Evolutionary conservation across 352 stramenopile species (phyloP).

Genomic region (Peronospora destructor): DNA sequence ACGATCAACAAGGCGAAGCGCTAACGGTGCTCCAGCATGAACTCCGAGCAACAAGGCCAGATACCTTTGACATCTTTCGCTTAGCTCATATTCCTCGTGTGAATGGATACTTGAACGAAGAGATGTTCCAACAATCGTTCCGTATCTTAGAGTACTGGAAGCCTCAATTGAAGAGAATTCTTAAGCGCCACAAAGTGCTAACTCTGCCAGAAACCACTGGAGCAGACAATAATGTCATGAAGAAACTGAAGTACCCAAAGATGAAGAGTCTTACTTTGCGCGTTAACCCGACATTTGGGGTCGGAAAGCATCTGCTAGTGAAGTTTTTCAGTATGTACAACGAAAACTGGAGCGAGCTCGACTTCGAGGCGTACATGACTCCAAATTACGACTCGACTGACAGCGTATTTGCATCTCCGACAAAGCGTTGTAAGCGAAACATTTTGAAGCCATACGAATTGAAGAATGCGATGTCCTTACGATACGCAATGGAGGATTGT

Average conservation of each 20-base stretch:
- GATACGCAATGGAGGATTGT: conserved; percentile 70
- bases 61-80: conserved; percentile 63
- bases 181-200: conserved; percentile 42
- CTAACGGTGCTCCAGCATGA: conserved; percentile 49
- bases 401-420: conserved; percentile 1
- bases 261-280: conserved; percentile 64
- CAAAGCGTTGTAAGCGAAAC: conserved; percentile 42
- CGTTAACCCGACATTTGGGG: conserved; percentile 70
- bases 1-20: conserved; percentile 54
- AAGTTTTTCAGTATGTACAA: conserved; percentile 87
- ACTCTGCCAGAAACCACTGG: conserved; percentile 10
- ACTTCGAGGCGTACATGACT: conserved; percentile 59
- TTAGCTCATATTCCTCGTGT: conserved; percentile 48
- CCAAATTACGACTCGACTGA: conserved; percentile 36
- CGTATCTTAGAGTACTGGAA: conserved; percentile 55
- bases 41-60: conserved; percentile 36
- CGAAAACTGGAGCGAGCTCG: conserved; percentile 72
- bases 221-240: neutral
- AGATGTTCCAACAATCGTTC: conserved; percentile 59
- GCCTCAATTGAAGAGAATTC: conserved; percentile 41
- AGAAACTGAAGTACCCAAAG: conserved; percentile 32
- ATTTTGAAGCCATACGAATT: conserved; percentile 45
- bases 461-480: conserved; percentile 48
- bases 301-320: conserved; percentile 51
- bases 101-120: conserved; percentile 55